Evolutionary conservation across 176 grass and related monocot genomes (phyloP).

Genomic region (Eleusine indica): DNA sequence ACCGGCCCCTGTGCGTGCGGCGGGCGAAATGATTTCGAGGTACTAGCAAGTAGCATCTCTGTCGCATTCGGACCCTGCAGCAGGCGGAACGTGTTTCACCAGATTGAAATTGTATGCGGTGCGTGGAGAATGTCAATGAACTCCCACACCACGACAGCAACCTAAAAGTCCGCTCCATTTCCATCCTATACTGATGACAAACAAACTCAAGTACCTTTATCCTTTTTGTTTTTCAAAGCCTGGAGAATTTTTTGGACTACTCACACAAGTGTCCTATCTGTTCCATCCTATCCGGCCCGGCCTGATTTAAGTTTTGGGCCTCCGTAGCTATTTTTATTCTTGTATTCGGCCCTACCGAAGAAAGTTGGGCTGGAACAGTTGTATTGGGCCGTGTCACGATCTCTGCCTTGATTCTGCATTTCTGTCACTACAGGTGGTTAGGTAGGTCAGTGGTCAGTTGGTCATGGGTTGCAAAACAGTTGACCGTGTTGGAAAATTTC

Average conservation of each 20-base stretch:
- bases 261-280: background rate
- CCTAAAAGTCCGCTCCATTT: background rate
- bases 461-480: too few relatives aligned
- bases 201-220: too few relatives aligned
- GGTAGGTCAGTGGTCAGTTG: too few relatives aligned
- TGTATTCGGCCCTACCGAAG: background rate
- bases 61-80: background rate
- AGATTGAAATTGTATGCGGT: background rate
- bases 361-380: background rate
- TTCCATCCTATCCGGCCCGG: background rate
- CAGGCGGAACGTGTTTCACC: background rate
- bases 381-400: background rate
- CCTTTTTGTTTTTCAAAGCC: too few relatives aligned
- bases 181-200: background rate
- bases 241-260: too few relatives aligned
- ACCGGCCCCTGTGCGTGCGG: background rate
- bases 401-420: background rate
- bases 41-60: background rate
- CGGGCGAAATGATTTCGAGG: background rate
- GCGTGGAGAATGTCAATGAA: background rate
- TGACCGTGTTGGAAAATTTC: too few relatives aligned
- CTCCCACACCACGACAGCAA: background rate
- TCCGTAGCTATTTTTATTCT: background rate
- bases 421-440: background rate
- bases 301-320: background rate